Base-by-base conservation (phyloP, 192 early-diverging fungal genomes). In the Lunasporangiospora selenospora region DNA sequence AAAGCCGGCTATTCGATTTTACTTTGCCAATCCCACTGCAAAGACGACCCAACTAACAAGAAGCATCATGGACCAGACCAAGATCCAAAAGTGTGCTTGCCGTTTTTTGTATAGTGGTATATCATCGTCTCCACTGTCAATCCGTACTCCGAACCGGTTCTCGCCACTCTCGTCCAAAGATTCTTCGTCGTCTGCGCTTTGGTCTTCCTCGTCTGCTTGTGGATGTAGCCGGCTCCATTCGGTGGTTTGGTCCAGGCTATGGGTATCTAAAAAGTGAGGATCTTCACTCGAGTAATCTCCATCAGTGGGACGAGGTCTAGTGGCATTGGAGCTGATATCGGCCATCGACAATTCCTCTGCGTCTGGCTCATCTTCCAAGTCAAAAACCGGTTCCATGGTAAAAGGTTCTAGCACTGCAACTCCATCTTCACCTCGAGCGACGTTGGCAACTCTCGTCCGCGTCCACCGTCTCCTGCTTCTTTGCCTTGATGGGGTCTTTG, bases 71-170 rank as follows among this genome's bases (percentile, higher is more conserved):
- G 60, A 57, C 69, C 69, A 73, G 3, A 63, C 15, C 16, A 73
- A 58, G 23, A 73, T 63, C 69, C 69, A 73, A 30, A 73, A 73
- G 30, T 63, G 69, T 21, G 69, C 60, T 12, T 73, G 69, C 0
- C 32, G 15, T 41, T 59, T 73, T 30, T 73, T 73, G 23, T 13
- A 21, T 6, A 27, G 69, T 16, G 69, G 69, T 15, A 73, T 43
- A 10, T 73, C 69, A 30, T 73, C 69, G 10, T 73, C 69, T 0
- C 69, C 69, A 39, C 53, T 63, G 26, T 73, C 69, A 39, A 73
- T 73, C n/a, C 54, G 69, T 23, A 73, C 69, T 4, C 69, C 54
- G 29, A 62, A 73, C n/a, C 60, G 69, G 16, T 63, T 42, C 29
- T 73, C 69, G 0, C 40, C 69, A 19, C 55, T 53, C 33, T 73